Percentiles rank a stretch among this genome's conserved stretches.
These are phyloP conservation scores for Cotoneaster glaucophyllus DNA, from an alignment of 306 rosid genomes.

Conservation along the genomic window DNA sequence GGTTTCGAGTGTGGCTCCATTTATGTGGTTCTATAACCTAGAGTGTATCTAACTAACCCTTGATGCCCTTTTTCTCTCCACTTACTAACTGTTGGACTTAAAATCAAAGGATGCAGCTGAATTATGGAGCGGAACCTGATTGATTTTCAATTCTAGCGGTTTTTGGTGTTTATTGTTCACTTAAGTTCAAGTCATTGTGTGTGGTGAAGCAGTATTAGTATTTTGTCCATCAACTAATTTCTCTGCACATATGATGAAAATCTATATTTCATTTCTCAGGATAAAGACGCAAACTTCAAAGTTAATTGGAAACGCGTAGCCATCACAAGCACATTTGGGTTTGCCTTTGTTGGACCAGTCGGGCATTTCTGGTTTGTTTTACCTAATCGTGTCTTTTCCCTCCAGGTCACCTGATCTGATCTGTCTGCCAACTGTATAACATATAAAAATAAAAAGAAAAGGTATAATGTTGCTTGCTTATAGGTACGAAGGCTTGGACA, in stretches of 20 bases:
- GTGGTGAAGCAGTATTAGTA: not conserved
- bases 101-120: not conserved
- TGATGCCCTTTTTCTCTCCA: not conserved
- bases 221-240: not conserved
- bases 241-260: not conserved
- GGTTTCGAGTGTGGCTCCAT: not conserved
- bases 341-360: conserved; percentile 79
- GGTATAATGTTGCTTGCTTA: conserved; percentile 5
- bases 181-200: not conserved
- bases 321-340: conserved; percentile 69
- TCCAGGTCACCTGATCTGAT: conserved; percentile 4
- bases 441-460: not conserved
- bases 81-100: not conserved
- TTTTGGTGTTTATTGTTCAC: not conserved
- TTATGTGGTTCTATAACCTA: not conserved
- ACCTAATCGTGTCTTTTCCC: not conserved
- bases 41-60: not conserved
- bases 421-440: not conserved
- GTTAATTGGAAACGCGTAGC: conserved; percentile 71
- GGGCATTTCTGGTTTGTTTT: conserved; percentile 79
- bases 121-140: not conserved
- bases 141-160: not conserved
- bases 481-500: conserved; percentile 89
- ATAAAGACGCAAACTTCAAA: conserved; percentile 20
- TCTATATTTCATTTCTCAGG: conserved; percentile 7